phyloP scores from a whole-genome alignment of 305 asterid species.

The Fraxinus dipetala region DNA sequence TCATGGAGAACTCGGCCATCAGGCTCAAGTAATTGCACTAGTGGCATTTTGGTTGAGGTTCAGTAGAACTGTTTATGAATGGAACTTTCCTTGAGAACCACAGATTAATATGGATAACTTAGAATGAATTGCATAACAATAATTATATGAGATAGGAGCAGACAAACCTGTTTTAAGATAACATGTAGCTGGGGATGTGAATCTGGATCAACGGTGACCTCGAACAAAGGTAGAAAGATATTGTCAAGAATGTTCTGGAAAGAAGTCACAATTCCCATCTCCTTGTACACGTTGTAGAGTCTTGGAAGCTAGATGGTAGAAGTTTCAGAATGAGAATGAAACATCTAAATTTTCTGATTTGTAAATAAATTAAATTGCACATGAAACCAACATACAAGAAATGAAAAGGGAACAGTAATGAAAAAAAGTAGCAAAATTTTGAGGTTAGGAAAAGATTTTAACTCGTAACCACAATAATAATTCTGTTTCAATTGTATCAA shows the following conservation, averaged over 20 bases:
- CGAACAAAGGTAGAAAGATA: conserved; percentile 90
- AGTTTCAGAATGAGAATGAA: conserved; percentile 28
- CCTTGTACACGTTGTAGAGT: conserved; percentile 94
- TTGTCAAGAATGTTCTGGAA: conserved; percentile 97
- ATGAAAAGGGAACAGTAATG: neutral
- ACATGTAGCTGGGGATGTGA: conserved; percentile 97
- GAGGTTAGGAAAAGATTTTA: neutral
- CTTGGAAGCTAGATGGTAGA: conserved; percentile 74
- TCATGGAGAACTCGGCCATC: neutral
- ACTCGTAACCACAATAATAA: neutral
- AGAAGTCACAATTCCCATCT: conserved; percentile 97
- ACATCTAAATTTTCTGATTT: conserved; percentile 10
- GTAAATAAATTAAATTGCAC: neutral
- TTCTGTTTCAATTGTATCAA: neutral
- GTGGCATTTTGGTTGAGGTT: neutral
- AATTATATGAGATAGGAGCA: conserved; percentile 12
- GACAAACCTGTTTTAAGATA: conserved; percentile 82
- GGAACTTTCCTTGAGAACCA: neutral
- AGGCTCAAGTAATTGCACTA: neutral
- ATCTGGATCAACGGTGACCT: conserved; percentile 96
- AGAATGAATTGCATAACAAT: neutral
- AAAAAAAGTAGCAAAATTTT: neutral
- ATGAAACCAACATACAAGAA: neutral
- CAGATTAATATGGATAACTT: neutral
- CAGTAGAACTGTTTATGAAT: neutral